Percentiles rank a stretch among this genome's conserved stretches.
Evolutionary conservation across 371 early-diverging fungal species (phyloP).

Genomic region (Mortierella sp.): DNA sequence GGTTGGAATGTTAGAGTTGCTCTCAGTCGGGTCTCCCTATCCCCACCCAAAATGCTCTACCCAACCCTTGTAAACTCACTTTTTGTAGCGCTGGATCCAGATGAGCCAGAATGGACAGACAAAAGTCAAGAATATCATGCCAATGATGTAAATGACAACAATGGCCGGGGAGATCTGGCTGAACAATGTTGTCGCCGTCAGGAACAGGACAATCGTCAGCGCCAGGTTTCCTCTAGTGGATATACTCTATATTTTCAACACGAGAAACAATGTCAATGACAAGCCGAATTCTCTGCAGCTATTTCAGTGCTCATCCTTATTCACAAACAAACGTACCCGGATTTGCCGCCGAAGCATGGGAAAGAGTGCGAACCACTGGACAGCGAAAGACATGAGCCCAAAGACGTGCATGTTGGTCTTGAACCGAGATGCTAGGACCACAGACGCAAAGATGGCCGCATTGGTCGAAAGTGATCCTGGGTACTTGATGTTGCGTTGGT

Average conservation of each 20-base stretch:
- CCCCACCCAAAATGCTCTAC: slow-evolving; percentile 1
- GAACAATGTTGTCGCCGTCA: slow-evolving; percentile 73
- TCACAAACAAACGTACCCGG: slow-evolving; percentile 62
- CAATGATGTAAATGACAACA: slow-evolving; percentile 76
- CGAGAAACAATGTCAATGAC: background rate
- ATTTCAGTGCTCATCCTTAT: background rate
- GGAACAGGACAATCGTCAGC: slow-evolving; percentile 73
- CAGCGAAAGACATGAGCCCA: slow-evolving; percentile 89
- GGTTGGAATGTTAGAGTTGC: background rate
- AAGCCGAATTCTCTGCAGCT: no score
- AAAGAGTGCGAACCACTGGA: slow-evolving; percentile 93
- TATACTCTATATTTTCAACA: slow-evolving; percentile 60
- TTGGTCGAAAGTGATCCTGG: slow-evolving; percentile 96
- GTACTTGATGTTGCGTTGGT: slow-evolving; percentile 69
- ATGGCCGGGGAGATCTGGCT: slow-evolving; percentile 79
- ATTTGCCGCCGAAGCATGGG: slow-evolving; percentile 90
- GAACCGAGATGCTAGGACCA: slow-evolving; percentile 93
- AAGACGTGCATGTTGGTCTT: slow-evolving; percentile 89
- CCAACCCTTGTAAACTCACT: slow-evolving; percentile 67
- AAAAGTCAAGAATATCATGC: slow-evolving; percentile 85
- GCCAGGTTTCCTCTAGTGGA: slow-evolving; percentile 70
- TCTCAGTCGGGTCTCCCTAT: background rate
- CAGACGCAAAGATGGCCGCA: slow-evolving; percentile 96
- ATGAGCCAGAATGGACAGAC: slow-evolving; percentile 94
- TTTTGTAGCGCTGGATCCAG: slow-evolving; percentile 93